These are phyloP conservation scores for Starmerella bacillaris DNA, from an alignment of 805 yeast genomes.

Conservation along the genomic window DNA sequence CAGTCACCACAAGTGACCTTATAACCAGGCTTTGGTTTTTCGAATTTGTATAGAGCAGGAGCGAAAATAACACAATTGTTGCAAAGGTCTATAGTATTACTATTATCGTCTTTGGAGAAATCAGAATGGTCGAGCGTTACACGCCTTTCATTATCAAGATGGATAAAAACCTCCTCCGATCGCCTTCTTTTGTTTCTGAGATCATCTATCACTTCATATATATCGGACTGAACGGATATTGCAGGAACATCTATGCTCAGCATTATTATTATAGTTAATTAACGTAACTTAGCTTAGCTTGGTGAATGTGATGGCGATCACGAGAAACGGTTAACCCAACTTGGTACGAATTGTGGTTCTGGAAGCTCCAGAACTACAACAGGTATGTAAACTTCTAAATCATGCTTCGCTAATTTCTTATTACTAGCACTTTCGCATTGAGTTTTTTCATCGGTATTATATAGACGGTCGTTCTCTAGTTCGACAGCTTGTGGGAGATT, in stretches of 20 bases:
- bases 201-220: not conserved
- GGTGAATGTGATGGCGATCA: not conserved
- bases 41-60: not conserved
- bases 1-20: too few relatives aligned
- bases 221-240: not conserved
- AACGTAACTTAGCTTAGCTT: not conserved
- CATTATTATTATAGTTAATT: not conserved
- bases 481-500: too few relatives aligned
- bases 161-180: not conserved
- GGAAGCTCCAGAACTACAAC: slow-evolving; percentile 7
- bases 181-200: not conserved
- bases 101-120: not conserved
- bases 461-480: too few relatives aligned
- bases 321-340: slow-evolving; percentile 6
- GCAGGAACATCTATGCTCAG: not conserved
- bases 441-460: too few relatives aligned
- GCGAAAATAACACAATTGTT: not conserved
- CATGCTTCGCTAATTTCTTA: slow-evolving; percentile 2
- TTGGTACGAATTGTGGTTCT: not conserved
- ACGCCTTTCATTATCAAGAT: not conserved
- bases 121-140: not conserved
- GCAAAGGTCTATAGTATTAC: not conserved
- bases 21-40: not conserved
- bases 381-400: slow-evolving; percentile 1
- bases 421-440: too few relatives aligned